These are phyloP conservation scores for Quercus robur DNA, from an alignment of 306 rosid genomes.

Conservation along the genomic window DNA sequence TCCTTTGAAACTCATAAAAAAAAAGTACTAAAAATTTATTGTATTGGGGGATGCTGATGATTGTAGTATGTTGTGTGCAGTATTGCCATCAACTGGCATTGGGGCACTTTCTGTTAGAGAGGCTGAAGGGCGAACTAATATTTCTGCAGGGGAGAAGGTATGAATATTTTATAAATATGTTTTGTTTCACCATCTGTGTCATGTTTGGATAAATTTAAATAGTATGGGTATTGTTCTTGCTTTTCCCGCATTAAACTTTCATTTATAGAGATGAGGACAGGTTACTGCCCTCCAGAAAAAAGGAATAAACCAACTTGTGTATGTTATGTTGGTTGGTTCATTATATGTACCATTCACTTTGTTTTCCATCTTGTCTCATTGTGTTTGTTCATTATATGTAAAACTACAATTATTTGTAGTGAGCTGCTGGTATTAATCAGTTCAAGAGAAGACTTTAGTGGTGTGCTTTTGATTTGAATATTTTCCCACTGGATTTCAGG, in stretches of 20 bases:
- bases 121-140: slow-evolving; percentile 96
- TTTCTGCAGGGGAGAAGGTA: slow-evolving; percentile 93
- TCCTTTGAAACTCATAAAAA: neutral
- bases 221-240: slow-evolving; percentile 13
- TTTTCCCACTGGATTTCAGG: slow-evolving; percentile 51
- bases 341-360: neutral
- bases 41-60: slow-evolving; percentile 15
- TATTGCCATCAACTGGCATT: slow-evolving; percentile 90
- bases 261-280: neutral
- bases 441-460: neutral
- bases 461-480: slow-evolving; percentile 1
- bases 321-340: neutral
- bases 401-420: neutral
- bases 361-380: neutral
- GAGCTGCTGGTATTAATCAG: neutral
- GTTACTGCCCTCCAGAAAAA: neutral
- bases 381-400: neutral
- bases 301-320: too few relatives aligned
- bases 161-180: neutral
- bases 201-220: neutral
- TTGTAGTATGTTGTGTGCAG: slow-evolving; percentile 46
- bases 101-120: slow-evolving; percentile 90
- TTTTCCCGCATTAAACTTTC: neutral
- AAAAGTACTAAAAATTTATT: neutral
- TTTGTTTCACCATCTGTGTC: neutral